These are phyloP conservation scores for Fonsecaea erecta DNA, from an alignment of 2,329 filamentous ascomycete genomes.

Conservation along the genomic window DNA sequence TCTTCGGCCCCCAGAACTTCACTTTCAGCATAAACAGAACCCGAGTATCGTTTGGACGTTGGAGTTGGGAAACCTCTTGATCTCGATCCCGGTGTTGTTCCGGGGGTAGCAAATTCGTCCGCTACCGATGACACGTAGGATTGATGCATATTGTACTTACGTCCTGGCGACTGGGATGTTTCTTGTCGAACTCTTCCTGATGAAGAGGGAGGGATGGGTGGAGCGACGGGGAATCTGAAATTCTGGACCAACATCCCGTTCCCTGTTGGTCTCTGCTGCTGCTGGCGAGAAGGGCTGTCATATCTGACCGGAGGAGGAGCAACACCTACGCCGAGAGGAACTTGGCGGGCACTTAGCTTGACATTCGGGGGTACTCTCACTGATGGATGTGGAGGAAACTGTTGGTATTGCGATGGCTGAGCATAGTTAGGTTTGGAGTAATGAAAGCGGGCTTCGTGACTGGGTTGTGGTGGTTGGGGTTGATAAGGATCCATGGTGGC, in stretches of 20 bases:
- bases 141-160: constrained; percentile 29
- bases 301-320: constrained; percentile 30
- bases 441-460: constrained; percentile 26
- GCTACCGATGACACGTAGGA: constrained; percentile 35
- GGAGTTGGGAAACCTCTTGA: constrained; percentile 30
- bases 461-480: constrained; percentile 9
- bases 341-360: constrained; percentile 30
- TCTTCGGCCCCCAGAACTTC: constrained; percentile 29
- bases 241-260: constrained; percentile 29
- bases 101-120: constrained; percentile 28
- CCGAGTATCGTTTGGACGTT: constrained; percentile 28
- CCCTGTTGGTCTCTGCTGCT: constrained; percentile 9
- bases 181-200: constrained; percentile 21
- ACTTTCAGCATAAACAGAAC: constrained; percentile 33
- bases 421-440: constrained; percentile 31
- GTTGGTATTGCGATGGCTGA: constrained; percentile 32
- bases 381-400: constrained; percentile 33
- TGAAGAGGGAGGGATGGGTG: constrained; percentile 24
- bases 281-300: constrained; percentile 16
- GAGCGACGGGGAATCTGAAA: constrained; percentile 29
- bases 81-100: constrained; percentile 27
- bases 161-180: constrained; percentile 19
- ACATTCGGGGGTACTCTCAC: constrained; percentile 28
- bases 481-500: constrained; percentile 12
- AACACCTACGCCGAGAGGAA: constrained; percentile 32